Base-by-base conservation (phyloP, 148 eudicot genomes). In the Rhododendron henanense region DNA sequence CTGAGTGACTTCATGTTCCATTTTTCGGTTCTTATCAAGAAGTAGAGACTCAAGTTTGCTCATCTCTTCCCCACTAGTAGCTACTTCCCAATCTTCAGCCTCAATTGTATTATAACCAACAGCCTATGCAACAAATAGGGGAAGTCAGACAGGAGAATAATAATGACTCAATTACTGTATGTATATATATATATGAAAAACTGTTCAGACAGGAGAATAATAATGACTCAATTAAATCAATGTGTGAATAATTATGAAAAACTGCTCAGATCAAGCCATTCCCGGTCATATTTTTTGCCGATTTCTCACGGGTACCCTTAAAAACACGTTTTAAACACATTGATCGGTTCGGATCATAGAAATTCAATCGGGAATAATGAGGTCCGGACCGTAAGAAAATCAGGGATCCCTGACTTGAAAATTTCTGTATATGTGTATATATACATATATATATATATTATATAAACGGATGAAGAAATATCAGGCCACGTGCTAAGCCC, bases 51-150 rank as follows among this genome's bases (percentile, higher is more conserved):
- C 99, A 87, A 97, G 90, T 90, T 95, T 95, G 94, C 99, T 97
- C 98, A 97, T 95, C 87, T 97, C 99, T 88, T 97, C 98, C 81
- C 99, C 99, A 90, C 92, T 92, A 7, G 99, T 97, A 79, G 99
- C 99, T 83, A 92, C 96, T 89, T 97, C 99, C 99, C 99, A 97
- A 88, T 97, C 99, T 92, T 97, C 98, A 87, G 98, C 99, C 91
- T 97, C 99, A 86, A 97, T 97, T 77, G 99, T 95, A 90, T 97
- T 97, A 88, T 97, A 97, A 84, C 99, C 99, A 83, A 95, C 99
- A 88, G 99, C 99, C 99, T 97, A 86, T 82, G 90, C 77, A 89
- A 33, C 84, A 19, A 82, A 78, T 18, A 87, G 35, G 50, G 71
- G 47, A 81, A 61, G 78, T 84, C 44, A 78, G 77, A 78, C 63